Evolutionary conservation across 2,329 filamentous ascomycete genomes (phyloP), one percentile per base, ranked within the genome.

Genomic region (Trichoderma lentiforme): DNA sequence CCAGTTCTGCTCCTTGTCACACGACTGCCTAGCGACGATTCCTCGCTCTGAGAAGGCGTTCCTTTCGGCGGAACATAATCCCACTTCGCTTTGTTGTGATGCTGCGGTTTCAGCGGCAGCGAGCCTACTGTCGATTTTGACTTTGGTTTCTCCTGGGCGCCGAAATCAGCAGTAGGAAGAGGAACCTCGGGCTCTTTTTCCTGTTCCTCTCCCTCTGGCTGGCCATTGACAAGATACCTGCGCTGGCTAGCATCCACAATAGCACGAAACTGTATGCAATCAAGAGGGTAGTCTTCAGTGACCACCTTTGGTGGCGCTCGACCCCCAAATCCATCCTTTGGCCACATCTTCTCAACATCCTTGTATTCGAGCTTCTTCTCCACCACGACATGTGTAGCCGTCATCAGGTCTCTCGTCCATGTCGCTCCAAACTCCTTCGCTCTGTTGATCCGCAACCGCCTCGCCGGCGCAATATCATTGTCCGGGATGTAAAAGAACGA

Each of bases 401-500:
- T 81, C 0, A 75, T 80, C 78, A 91, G 88, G 0, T 85, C 81
- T 65, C 86, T 86, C 32, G 89, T 87, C 90, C 94, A 96, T 1
- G 79, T 82, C 1, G 92, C 95, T 57, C 95, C 95, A 79, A 90
- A 90, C 76, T 94, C 90, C 66, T 89, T 86, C 0, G 92, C 91
- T 79, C 91, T 94, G 34, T 87, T 87, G 67, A 98, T 97, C 4
- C 93, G 90, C 72, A 90, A 81, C 70, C 88, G 88, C 51, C 95
- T 88, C 8, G 88, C 84, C 12, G 88, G 87, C 36, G 91, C 88
- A 61, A 92, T 86, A 74, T 95, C 91, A 74, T 94, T 89, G 75
- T 96, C 92, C 0, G 94, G 95, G 6, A 97, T 89, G 79, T 96
- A 97, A 81, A 89, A 93, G 74, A 94, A 91, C 0, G 82, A 79